Conservation (phyloP, 1,284 basidiomycete genomes). For the Ganoderma lucidum region DNA sequence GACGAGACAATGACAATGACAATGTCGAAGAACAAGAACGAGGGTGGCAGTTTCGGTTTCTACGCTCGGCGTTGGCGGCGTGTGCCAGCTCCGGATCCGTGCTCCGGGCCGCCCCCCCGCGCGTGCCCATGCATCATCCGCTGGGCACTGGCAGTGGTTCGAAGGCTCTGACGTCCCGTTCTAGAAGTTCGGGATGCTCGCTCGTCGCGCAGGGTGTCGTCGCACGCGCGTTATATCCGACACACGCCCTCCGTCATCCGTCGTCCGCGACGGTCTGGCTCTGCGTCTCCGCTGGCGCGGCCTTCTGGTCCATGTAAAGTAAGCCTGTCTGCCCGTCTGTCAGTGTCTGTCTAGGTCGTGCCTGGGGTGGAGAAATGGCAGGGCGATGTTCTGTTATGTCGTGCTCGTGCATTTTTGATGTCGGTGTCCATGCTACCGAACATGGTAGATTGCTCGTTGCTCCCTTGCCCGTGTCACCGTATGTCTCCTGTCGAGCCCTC, state of each 20-base stretch:
- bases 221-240: slow-evolving; percentile 13
- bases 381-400: not conserved
- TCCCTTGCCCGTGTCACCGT: not conserved
- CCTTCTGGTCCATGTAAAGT: slow-evolving; percentile 9
- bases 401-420: not conserved
- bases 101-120: not conserved
- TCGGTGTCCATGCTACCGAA: not conserved
- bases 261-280: slow-evolving; percentile 1
- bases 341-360: not conserved
- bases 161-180: not conserved
- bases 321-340: not conserved
- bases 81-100: slow-evolving; percentile 18
- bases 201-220: not conserved
- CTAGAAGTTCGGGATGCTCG: slow-evolving; percentile 10
- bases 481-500: not conserved
- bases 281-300: slow-evolving; percentile 7
- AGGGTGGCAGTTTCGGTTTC: slow-evolving; percentile 20
- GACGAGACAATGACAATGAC: not conserved
- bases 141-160: not conserved
- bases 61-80: slow-evolving; percentile 29
- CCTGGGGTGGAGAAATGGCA: not conserved
- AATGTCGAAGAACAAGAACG: slow-evolving; percentile 5
- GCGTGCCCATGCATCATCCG: not conserved
- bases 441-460: not conserved
- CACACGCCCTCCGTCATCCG: slow-evolving; percentile 3